phyloP scores from a whole-genome alignment of 306 rosid species.

The Rosa lucieae region DNA sequence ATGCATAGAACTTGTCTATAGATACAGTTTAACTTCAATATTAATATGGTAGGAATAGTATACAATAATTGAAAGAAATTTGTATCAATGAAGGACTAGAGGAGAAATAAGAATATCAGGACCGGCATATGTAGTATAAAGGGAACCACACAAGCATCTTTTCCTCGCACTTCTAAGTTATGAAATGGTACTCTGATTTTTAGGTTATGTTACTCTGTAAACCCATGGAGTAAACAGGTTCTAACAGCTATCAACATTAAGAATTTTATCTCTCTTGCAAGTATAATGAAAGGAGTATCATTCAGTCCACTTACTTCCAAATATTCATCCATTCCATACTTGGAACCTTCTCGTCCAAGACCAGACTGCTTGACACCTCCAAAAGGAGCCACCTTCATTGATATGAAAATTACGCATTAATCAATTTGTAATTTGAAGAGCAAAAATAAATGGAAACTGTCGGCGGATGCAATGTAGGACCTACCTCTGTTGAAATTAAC shows the following conservation, averaged over 20 bases:
- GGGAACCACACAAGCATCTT: background rate
- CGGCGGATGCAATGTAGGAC: conserved; percentile 27
- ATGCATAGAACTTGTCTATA: background rate
- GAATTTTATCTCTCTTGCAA: background rate
- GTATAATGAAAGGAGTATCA: background rate
- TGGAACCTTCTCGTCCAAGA: conserved; percentile 98
- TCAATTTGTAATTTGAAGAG: background rate
- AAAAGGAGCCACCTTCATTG: conserved; percentile 89
- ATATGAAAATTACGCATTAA: conserved; percentile 18
- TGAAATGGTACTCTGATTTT: background rate
- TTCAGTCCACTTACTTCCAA: conserved; percentile 58
- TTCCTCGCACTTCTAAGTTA: background rate
- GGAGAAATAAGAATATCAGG: background rate
- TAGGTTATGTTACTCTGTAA: background rate
- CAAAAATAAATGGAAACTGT: background rate
- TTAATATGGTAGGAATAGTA: background rate
- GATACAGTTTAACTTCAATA: background rate
- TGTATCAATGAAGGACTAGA: background rate
- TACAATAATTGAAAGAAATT: background rate
- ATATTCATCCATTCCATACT: conserved; percentile 95
- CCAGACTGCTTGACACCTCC: conserved; percentile 98
- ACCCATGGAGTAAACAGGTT: background rate
- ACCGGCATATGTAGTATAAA: background rate
- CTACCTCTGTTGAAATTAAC: conserved; percentile 90
- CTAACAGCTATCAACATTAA: background rate